Percentiles rank a stretch among this genome's conserved stretches.
These are phyloP conservation scores for Lasiodiplodia gonubiensis DNA, from an alignment of 2,329 filamentous ascomycete species.

Conservation along the genomic window DNA sequence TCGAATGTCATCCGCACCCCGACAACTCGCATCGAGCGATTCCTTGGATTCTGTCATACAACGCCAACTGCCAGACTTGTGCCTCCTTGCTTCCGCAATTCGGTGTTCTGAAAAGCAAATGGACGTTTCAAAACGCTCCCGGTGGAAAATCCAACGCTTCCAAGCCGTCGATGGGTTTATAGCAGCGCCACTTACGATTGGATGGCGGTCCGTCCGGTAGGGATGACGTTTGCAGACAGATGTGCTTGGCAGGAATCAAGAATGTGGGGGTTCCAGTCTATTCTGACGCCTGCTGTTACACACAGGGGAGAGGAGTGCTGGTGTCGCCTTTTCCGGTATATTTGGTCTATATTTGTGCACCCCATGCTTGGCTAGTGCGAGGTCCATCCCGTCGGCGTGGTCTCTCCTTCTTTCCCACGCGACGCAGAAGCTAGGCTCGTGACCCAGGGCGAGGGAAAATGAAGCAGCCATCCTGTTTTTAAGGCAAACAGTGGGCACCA, in stretches of 20 bases:
- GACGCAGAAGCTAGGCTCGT: neutral
- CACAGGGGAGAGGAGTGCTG: neutral
- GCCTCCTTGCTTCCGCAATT: constrained; percentile 10
- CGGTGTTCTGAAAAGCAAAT: neutral
- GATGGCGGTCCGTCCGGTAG: neutral
- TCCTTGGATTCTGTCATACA: constrained; percentile 3
- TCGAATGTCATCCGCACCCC: constrained; percentile 9
- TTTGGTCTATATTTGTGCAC: neutral
- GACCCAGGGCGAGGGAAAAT: neutral
- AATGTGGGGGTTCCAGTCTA: neutral
- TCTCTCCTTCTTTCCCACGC: constrained; percentile 8
- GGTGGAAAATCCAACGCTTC: neutral
- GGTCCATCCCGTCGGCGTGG: neutral
- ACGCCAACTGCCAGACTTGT: constrained; percentile 1
- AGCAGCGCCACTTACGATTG: neutral
- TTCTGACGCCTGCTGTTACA: neutral
- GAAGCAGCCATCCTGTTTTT: neutral
- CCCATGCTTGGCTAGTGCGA: constrained; percentile 6
- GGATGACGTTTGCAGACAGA: constrained; percentile 13
- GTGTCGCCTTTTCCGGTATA: neutral
- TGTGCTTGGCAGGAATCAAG: constrained; percentile 15
- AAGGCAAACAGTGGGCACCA: neutral
- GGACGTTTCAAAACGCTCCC: neutral
- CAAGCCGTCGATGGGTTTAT: neutral
- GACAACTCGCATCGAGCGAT: neutral